phyloP scores from a whole-genome alignment of 2,329 filamentous ascomycete species.

The Neofusicoccum sp. region DNA sequence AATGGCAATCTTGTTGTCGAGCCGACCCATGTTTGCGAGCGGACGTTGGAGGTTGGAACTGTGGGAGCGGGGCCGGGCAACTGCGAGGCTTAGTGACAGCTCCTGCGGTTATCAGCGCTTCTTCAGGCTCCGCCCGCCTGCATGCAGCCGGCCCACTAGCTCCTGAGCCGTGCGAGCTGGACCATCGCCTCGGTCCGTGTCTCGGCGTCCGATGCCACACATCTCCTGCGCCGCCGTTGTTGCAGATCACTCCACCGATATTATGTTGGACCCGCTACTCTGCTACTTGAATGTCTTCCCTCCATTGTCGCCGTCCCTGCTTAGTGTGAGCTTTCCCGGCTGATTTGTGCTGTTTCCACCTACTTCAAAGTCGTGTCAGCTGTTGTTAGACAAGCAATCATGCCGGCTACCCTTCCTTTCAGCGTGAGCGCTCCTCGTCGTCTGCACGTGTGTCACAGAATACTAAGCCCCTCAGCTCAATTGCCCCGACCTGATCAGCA shows the following conservation, averaged over 20 bases:
- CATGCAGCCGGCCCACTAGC: conserved; percentile 9
- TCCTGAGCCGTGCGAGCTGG: conserved; percentile 2
- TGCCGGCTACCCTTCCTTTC: conserved; percentile 40
- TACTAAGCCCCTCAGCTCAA: conserved; percentile 48
- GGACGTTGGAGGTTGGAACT: conserved; percentile 12
- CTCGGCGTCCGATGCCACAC: conserved; percentile 11
- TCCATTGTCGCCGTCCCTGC: not conserved
- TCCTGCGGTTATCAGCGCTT: conserved; percentile 15
- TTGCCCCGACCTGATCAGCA: conserved; percentile 56
- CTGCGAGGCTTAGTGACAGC: not conserved
- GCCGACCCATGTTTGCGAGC: conserved; percentile 38
- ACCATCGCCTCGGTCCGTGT: conserved; percentile 4
- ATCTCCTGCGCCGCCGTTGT: not conserved
- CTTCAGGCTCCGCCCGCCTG: not conserved
- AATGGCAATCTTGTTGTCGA: conserved; percentile 59
- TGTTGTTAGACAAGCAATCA: not conserved
- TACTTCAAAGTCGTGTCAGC: not conserved
- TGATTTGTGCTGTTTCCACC: not conserved
- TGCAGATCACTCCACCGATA: conserved; percentile 16
- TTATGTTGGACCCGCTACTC: not conserved
- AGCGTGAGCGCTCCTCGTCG: conserved; percentile 35
- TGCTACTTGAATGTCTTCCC: not conserved
- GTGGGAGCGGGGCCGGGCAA: not conserved
- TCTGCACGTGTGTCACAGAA: not conserved
- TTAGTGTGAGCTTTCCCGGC: not conserved